phyloP scores from a whole-genome alignment of 139 green algal genomes.

The Axilococcus clingmanii region DNA sequence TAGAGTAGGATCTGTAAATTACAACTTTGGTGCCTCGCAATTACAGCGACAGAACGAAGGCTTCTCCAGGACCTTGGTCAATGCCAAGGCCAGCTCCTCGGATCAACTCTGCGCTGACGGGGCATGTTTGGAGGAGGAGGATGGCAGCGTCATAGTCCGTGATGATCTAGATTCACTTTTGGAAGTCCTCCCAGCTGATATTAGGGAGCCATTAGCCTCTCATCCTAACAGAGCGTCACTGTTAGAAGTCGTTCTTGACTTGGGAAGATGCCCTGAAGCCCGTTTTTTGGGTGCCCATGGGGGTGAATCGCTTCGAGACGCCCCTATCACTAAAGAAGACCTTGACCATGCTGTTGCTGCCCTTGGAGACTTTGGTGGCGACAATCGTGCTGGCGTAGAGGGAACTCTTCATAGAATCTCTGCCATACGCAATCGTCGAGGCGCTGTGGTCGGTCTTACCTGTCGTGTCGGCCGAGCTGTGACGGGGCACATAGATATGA shows the following conservation, averaged over 20 bases:
- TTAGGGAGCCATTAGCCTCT: conserved; percentile 49
- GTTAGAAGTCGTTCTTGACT: conserved; percentile 66
- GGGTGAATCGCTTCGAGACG: conserved; percentile 54
- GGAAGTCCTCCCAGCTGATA: conserved; percentile 62
- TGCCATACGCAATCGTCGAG: conserved; percentile 77
- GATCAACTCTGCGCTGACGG: background rate
- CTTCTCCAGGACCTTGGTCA: background rate
- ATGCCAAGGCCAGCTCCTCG: background rate
- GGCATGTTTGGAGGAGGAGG: conserved; percentile 40
- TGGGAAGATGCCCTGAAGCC: conserved; percentile 53
- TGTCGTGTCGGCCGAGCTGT: conserved; percentile 90
- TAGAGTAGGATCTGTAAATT: background rate
- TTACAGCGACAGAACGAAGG: background rate
- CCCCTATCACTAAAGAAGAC: conserved; percentile 43
- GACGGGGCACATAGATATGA: conserved; percentile 88
- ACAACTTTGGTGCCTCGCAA: background rate
- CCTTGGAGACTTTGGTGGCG: conserved; percentile 72
- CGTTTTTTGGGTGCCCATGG: conserved; percentile 49
- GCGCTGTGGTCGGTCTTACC: conserved; percentile 85
- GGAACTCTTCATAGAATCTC: conserved; percentile 73
- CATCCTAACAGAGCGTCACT: conserved; percentile 59
- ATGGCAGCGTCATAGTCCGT: conserved; percentile 64
- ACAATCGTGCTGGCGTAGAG: conserved; percentile 71
- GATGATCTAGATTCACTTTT: conserved; percentile 78
- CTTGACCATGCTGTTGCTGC: conserved; percentile 40